phyloP scores from a whole-genome alignment of 2,329 filamentous ascomycete genomes.

The Xylaria sp. region DNA sequence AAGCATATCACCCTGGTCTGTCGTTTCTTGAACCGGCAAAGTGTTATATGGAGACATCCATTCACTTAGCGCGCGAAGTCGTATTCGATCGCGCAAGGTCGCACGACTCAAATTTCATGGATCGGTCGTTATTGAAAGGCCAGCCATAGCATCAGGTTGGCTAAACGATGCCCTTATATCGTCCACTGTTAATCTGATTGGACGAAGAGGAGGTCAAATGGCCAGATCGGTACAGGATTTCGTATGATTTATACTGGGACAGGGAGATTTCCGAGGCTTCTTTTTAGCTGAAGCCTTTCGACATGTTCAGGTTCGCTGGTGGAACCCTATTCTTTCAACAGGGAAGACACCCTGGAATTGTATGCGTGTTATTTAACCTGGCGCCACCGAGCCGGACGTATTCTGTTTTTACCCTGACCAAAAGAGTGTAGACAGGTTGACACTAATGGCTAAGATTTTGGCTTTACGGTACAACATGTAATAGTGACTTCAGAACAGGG shows the following conservation, averaged over 20 bases:
- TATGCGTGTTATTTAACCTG: too few relatives aligned
- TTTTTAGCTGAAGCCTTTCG: too few relatives aligned
- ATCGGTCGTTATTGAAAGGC: not conserved
- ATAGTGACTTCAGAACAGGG: too few relatives aligned
- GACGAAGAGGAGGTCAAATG: not conserved
- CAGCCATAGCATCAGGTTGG: not conserved
- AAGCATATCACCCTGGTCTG: not conserved
- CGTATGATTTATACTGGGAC: constrained; percentile 2
- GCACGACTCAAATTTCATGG: constrained; percentile 4
- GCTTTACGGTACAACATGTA: too few relatives aligned
- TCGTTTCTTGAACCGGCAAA: not conserved
- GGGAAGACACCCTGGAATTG: too few relatives aligned
- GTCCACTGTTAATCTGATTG: not conserved
- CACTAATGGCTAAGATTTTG: too few relatives aligned
- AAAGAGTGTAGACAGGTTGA: too few relatives aligned
- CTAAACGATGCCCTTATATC: not conserved
- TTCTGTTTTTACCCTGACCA: too few relatives aligned
- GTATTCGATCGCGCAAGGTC: constrained; percentile 14
- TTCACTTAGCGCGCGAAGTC: constrained; percentile 12
- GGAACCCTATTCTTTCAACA: too few relatives aligned
- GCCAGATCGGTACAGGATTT: not conserved
- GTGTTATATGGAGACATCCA: not conserved
- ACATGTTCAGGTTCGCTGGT: too few relatives aligned
- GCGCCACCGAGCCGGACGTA: too few relatives aligned
- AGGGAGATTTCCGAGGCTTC: too few relatives aligned